These are phyloP conservation scores for Inga oerstediana DNA, from an alignment of 306 rosid species.

Conservation along the genomic window DNA sequence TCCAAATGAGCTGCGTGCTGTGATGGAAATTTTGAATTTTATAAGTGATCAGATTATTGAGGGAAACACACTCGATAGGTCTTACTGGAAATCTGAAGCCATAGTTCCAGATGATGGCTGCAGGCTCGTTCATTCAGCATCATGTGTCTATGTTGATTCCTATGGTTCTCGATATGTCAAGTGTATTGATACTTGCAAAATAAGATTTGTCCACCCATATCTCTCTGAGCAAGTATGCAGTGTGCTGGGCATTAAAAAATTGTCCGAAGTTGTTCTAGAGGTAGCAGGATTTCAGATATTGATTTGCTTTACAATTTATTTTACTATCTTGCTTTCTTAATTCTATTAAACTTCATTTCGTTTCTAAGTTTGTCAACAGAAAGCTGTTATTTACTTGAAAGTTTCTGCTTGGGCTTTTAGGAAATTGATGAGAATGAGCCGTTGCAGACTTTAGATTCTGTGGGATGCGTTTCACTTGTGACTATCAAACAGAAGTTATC, in stretches of 20 bases:
- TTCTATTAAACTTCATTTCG: constrained; percentile 5
- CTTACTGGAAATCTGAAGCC: constrained; percentile 70
- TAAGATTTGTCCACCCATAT: constrained; percentile 89
- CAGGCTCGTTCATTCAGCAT: constrained; percentile 85
- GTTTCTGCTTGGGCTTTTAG: constrained; percentile 54
- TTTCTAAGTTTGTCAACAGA: background rate
- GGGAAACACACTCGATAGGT: constrained; percentile 43
- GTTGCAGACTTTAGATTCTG: constrained; percentile 55
- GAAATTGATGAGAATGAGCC: constrained; percentile 73
- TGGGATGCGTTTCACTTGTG: constrained; percentile 59
- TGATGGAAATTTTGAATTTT: constrained; percentile 82
- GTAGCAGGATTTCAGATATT: constrained; percentile 47
- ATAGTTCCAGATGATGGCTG: constrained; percentile 92
- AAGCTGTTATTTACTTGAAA: constrained; percentile 37
- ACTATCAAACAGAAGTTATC: constrained; percentile 70
- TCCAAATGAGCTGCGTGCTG: constrained; percentile 98
- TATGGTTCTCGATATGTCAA: constrained; percentile 84
- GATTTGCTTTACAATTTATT: constrained; percentile 22
- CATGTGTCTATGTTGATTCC: constrained; percentile 86
- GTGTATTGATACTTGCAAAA: constrained; percentile 76
- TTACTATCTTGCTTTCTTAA: constrained; percentile 5
- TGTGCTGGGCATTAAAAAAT: constrained; percentile 71
- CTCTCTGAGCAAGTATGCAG: constrained; percentile 81
- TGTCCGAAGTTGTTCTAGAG: constrained; percentile 87
- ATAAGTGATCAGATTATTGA: constrained; percentile 70